Base-by-base conservation (phyloP, 768 basidiomycete genomes). In the Suillus clintonianus region DNA sequence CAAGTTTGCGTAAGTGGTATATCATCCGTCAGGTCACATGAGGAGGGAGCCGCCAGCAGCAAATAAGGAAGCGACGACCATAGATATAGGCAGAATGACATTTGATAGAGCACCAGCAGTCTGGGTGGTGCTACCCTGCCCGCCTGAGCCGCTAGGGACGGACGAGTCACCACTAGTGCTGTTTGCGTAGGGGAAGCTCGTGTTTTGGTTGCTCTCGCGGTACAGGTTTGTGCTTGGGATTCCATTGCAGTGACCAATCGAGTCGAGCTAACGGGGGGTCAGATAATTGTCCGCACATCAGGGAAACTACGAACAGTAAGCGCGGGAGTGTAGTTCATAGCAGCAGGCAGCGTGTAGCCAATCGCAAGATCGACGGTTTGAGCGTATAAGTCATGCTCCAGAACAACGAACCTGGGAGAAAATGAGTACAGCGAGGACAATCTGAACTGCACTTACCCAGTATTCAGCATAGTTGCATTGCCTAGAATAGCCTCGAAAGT, bases 321-420 rank as follows among this genome's bases (percentile, higher is more conserved):
- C 3, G 82, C 65, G 15, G 91, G 92, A 17, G 80, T 80, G 70
- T 89, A 87, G 24, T 70, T 82, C 70, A 91, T 74, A 24, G 94
- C 96, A 34, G 88, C 82, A 62, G 92, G 85, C 19, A 97, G 81
- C 66, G 92, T 89, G 79, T 95, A 95, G 27, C 92, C 94, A 62
- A 90, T 83, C 34, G 95, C 95, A 67, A 98, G 86, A 70, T 97
- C 93, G 59, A 97, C 94, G 14, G 93, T 91, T 70, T 93, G 86
- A 66, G 89, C 77, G 67, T 81, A 96, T 42, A 97, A 80, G 75
- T 97, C 96, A 69, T 95, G 94, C 74, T 95, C 84, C 61, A 99
- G 81, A 39, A 96, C 92, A 70, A 96, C 87, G 81, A 98, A 97
- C 70, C 94, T 82, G 69, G 34, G 30, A 62, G 32, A 14, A 47